Evolutionary conservation across 441 rosid genomes (phyloP).

Genomic region (Geranium incanum): DNA sequence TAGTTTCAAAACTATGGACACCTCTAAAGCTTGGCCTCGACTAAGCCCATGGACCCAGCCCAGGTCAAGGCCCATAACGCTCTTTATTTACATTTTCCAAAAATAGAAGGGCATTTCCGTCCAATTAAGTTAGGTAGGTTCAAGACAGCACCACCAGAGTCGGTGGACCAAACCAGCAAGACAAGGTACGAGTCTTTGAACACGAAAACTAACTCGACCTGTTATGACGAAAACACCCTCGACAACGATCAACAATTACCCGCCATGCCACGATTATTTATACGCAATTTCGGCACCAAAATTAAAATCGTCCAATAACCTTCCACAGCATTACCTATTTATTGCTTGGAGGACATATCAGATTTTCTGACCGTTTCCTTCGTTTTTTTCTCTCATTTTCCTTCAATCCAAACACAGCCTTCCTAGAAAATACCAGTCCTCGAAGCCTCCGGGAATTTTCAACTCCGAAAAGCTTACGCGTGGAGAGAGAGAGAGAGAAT

Average conservation of each 20-base stretch:
- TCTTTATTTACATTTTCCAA: no score
- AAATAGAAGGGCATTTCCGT: neutral
- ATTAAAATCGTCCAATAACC: no score
- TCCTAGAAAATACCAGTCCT: neutral
- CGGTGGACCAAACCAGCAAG: neutral
- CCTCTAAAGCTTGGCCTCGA: no score
- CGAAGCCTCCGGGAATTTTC: neutral
- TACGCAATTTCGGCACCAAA: no score
- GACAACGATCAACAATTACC: neutral
- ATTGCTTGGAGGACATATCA: neutral
- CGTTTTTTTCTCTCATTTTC: neutral
- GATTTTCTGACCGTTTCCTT: slow-evolving; percentile 1
- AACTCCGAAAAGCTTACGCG: neutral
- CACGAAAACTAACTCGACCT: neutral
- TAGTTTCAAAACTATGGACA: no score
- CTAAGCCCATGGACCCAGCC: no score
- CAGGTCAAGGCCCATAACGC: no score
- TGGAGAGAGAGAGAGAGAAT: neutral
- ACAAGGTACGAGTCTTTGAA: neutral
- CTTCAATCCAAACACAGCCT: neutral
- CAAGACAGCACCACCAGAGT: neutral
- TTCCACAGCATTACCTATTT: neutral
- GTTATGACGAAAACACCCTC: slow-evolving; percentile 1
- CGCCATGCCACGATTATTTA: neutral
- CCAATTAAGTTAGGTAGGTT: neutral